phyloP scores from a whole-genome alignment of 108 stramenopile genomes.

The Cyclotella kingstonii region DNA sequence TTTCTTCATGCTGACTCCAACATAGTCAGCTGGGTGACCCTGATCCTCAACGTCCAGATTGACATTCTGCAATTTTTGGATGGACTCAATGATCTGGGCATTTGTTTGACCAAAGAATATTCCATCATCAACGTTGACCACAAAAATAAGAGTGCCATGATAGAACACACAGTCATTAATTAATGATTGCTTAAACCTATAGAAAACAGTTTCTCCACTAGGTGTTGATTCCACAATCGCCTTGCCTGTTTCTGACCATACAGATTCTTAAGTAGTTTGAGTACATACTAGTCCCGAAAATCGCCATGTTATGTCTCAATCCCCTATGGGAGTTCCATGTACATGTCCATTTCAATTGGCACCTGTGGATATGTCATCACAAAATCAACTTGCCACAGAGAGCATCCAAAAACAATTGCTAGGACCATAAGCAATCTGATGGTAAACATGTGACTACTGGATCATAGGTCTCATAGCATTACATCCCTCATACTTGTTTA shows the following conservation, averaged over 20 bases:
- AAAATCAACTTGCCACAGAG: slow-evolving; percentile 43
- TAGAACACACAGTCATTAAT: slow-evolving; percentile 53
- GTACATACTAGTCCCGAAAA: slow-evolving; percentile 28
- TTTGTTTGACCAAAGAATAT: slow-evolving; percentile 27
- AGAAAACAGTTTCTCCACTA: slow-evolving; percentile 21
- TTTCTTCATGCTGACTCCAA: slow-evolving; percentile 35
- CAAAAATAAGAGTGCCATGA: slow-evolving; percentile 27
- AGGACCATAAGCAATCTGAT: not conserved
- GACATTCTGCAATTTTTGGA: slow-evolving; percentile 29
- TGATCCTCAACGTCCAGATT: slow-evolving; percentile 25
- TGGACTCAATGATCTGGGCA: slow-evolving; percentile 7
- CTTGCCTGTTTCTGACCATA: slow-evolving; percentile 49
- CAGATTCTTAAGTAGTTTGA: slow-evolving; percentile 12
- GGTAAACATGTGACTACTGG: slow-evolving; percentile 10
- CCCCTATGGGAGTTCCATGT: slow-evolving; percentile 54
- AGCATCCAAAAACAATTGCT: not conserved
- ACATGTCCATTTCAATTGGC: slow-evolving; percentile 32
- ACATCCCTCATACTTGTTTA: too few relatives aligned
- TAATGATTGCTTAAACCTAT: slow-evolving; percentile 40
- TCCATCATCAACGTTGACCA: slow-evolving; percentile 37
- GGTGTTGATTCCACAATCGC: slow-evolving; percentile 37
- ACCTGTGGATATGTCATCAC: slow-evolving; percentile 53
- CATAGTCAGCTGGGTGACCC: slow-evolving; percentile 40
- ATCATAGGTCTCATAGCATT: too few relatives aligned
- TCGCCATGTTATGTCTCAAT: slow-evolving; percentile 21